phyloP scores from a whole-genome alignment of 345 rosid species.

The Rhizophora apiculata region DNA sequence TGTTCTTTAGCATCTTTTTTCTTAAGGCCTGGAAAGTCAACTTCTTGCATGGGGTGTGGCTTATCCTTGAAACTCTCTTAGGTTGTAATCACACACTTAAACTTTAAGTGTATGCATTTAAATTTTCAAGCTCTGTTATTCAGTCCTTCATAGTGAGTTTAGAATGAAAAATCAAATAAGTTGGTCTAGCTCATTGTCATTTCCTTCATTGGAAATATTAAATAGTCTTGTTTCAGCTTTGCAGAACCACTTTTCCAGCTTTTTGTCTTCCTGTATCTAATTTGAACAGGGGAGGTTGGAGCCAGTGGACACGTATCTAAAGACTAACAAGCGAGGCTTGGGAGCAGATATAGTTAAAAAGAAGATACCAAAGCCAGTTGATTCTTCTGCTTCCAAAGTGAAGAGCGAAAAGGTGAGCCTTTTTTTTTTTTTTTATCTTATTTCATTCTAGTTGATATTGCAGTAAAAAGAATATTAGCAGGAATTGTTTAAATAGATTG shows the following conservation, averaged over 20 bases:
- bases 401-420: constrained; percentile 34
- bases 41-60: too few species aligned
- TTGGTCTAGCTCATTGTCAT: too few species aligned
- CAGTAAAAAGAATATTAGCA: too few species aligned
- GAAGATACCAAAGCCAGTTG: constrained; percentile 28
- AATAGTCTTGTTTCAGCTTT: background rate
- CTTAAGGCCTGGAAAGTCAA: too few species aligned
- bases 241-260: background rate
- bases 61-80: too few species aligned
- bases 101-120: too few species aligned
- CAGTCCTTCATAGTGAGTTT: too few species aligned
- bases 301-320: constrained; percentile 52
- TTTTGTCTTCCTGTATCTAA: background rate
- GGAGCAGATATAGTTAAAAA: constrained; percentile 60
- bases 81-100: too few species aligned
- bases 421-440: background rate
- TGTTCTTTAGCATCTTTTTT: too few species aligned
- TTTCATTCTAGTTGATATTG: background rate
- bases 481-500: too few species aligned
- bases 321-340: constrained; percentile 71
- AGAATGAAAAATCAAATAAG: too few species aligned
- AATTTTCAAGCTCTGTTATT: too few species aligned
- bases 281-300: constrained; percentile 67
- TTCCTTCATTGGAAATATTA: background rate
- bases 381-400: constrained; percentile 19